These are phyloP conservation scores for Lumnitzera littorea DNA, from an alignment of 345 rosid genomes.

Conservation along the genomic window DNA sequence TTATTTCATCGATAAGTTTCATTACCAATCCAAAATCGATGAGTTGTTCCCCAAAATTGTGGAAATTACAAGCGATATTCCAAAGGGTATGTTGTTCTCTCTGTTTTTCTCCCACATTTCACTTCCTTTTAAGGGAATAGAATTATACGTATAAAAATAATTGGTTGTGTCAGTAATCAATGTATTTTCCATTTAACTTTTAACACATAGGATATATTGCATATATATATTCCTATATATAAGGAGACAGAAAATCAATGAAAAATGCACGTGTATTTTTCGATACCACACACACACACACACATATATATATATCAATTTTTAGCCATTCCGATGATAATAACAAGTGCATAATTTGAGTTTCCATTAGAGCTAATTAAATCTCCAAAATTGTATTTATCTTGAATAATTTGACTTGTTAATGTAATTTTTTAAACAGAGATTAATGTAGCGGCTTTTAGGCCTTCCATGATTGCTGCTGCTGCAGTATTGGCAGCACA, in stretches of 20 bases:
- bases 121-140: too few species aligned
- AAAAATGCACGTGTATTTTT: not conserved
- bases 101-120: not conserved
- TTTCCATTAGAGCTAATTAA: not conserved
- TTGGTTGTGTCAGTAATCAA: too few species aligned
- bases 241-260: not conserved
- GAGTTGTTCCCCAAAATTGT: slow-evolving; percentile 33
- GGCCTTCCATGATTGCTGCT: slow-evolving; percentile 67
- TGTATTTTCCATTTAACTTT: too few species aligned
- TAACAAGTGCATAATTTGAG: not conserved
- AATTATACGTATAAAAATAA: too few species aligned
- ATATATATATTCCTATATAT: too few species aligned
- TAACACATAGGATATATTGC: too few species aligned
- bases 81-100: slow-evolving; percentile 38
- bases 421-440: slow-evolving; percentile 27
- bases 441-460: slow-evolving; percentile 47
- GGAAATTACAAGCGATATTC: slow-evolving; percentile 37
- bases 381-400: too few species aligned
- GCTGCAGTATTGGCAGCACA: slow-evolving; percentile 66
- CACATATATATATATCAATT: too few species aligned
- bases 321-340: too few species aligned
- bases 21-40: slow-evolving; percentile 19
- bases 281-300: too few species aligned
- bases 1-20: slow-evolving; percentile 42
- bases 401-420: not conserved